phyloP scores from a whole-genome alignment of 441 rosid species.

The Dalechampia spathulata region DNA sequence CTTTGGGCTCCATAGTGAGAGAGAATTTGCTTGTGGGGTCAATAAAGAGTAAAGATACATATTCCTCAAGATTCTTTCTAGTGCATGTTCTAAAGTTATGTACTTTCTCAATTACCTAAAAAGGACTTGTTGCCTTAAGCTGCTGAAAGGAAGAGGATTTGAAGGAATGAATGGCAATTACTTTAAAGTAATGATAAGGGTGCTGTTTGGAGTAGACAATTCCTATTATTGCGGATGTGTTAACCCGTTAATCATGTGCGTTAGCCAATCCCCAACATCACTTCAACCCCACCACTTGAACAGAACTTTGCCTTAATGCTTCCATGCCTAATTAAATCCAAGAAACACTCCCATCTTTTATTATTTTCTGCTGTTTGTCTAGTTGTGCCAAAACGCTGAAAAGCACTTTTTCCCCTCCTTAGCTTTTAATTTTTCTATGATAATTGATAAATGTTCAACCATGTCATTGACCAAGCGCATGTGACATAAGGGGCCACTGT shows the following conservation, averaged over 20 bases:
- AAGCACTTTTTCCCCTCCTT: conserved; percentile 8
- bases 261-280: not conserved
- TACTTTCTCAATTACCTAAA: conserved; percentile 21
- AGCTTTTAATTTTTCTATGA: conserved; percentile 5
- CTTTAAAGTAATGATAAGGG: not conserved
- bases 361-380: not conserved
- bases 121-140: conserved; percentile 13
- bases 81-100: conserved; percentile 13
- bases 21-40: conserved; percentile 2
- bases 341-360: not conserved
- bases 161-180: not conserved
- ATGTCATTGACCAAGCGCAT: conserved; percentile 16
- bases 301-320: conserved; percentile 5
- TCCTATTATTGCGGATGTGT: conserved; percentile 22
- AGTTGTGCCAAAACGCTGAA: conserved; percentile 25
- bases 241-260: conserved; percentile 2
- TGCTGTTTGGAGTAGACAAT: conserved; percentile 2
- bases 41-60: conserved; percentile 10
- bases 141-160: not conserved
- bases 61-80: not conserved
- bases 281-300: not conserved
- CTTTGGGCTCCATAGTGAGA: conserved; percentile 4
- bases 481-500: conserved; percentile 20
- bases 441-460: no score
- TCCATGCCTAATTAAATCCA: conserved; percentile 1